Evolutionary conservation across 164 flowering plant genomes (phyloP), one percentile per base, ranked within the genome.

Genomic region (Brasenia schreberi): DNA sequence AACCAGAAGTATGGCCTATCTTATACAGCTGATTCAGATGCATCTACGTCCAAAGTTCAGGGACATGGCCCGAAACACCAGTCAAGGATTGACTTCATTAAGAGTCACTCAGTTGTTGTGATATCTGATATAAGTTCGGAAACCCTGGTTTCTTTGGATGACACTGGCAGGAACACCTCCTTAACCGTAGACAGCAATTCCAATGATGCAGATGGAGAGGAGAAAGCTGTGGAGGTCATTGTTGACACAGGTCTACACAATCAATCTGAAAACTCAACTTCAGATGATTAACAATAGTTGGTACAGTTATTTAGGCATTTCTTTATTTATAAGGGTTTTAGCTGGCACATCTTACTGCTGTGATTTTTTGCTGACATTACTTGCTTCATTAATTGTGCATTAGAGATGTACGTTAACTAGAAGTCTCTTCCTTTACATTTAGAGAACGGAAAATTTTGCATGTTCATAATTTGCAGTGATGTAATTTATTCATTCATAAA

Each of bases 1-100:
- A 88, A 68, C 6, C 96, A 86, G 70, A 87, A 81, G 74, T 85
- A 71, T 74, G 92, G 92, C 11, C 68, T 91, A 70, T 75, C 85
- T 42, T 88, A 78, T 71, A 44, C 65, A 43, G 74, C 73, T 39
- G 71, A 81, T 63, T 11, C 39, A 63, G 43, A 14, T 27, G 5
- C 39, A 19, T 39, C 39, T 64, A 45, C 66, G n/a, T 75, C 77
- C 52, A 64, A 39, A 67, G 52, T 23, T 65, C 70, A 43, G 7
- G 68, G 71, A n/a, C 75, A 73, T 14, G 77, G 77, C 14, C 42
- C 79, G 42, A 43, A 74, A 67, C 66, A 43, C 42, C 53, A 45
- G 53, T 45, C 53, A 45, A 2, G 53, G 53, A 45, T 45, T 45
- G 53, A 45, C 0, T 45, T 45, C 12, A 45, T 45, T 45, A 45